These are phyloP conservation scores for Cynara cardunculus DNA, from an alignment of 129 eudicot genomes.

Conservation along the genomic window DNA sequence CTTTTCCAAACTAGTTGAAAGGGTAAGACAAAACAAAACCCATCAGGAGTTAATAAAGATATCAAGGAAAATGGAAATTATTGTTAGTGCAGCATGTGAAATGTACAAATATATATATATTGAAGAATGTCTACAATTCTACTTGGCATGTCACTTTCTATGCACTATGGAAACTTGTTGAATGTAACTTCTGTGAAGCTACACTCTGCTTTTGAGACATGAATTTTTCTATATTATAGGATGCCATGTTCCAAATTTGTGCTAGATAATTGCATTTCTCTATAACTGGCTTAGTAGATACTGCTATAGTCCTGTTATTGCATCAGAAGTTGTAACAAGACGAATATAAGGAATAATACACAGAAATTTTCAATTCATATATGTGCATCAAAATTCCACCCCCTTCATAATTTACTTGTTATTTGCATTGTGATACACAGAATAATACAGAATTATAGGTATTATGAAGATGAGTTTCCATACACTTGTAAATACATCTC, in stretches of 20 bases:
- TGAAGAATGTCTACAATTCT: not conserved
- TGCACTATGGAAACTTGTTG: not conserved
- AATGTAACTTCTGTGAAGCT: not conserved
- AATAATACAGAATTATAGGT: constrained; percentile 7
- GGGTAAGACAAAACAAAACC: no score
- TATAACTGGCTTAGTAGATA: not conserved
- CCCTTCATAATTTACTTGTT: not conserved
- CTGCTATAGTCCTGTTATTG: not conserved
- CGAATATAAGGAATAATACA: not conserved
- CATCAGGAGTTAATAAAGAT: no score
- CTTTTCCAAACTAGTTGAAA: no score
- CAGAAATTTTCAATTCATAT: not conserved
- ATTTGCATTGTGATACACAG: not conserved
- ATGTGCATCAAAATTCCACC: not conserved
- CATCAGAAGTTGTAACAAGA: not conserved
- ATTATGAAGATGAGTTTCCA: constrained; percentile 11
- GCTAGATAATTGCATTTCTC: not conserved
- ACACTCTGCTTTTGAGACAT: not conserved
- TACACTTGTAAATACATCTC: constrained; percentile 3
- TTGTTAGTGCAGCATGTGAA: no score
- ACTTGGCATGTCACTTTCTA: not conserved
- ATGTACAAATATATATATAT: no score
- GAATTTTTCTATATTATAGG: not conserved
- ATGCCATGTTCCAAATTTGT: not conserved
- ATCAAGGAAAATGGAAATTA: no score